phyloP scores from a whole-genome alignment of 2,329 filamentous ascomycete genomes.

The Aspergillus floridensis region DNA sequence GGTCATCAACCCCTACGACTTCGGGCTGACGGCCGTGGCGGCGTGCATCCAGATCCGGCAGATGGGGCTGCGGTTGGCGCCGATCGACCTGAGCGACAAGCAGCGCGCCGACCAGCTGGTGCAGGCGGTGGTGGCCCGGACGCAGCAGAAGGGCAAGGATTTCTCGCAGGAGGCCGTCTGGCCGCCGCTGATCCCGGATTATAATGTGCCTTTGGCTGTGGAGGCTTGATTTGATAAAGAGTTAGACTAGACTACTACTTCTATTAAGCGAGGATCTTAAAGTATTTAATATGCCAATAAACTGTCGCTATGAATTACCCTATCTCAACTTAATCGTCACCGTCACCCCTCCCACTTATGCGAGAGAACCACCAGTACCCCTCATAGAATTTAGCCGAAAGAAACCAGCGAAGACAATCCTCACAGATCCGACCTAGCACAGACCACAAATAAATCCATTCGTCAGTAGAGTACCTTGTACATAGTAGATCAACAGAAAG shows the following conservation, averaged over 20 bases:
- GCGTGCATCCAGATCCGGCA: slow-evolving; percentile 54
- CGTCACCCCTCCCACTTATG: no score
- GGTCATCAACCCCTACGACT: slow-evolving; percentile 52
- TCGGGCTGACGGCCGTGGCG: slow-evolving; percentile 47
- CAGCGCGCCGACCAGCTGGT: slow-evolving; percentile 49
- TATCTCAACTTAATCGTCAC: no score
- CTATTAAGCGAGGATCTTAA: no score
- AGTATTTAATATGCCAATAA: no score
- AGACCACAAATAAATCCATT: no score
- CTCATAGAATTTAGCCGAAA: no score
- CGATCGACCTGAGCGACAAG: slow-evolving; percentile 51
- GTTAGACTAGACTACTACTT: background rate
- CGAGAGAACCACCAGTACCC: no score
- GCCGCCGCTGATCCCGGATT: background rate
- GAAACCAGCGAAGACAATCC: no score
- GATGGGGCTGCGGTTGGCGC: slow-evolving; percentile 53
- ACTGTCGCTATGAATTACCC: no score
- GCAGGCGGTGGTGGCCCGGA: slow-evolving; percentile 25
- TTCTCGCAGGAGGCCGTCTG: background rate
- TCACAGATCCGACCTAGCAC: no score
- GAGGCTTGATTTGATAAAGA: background rate
- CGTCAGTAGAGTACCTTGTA: no score
- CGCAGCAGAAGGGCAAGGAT: background rate
- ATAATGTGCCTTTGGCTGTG: background rate
- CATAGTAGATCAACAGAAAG: no score